Evolutionary conservation across 148 eudicot genomes (phyloP).

Genomic region (Arbutus unedo): DNA sequence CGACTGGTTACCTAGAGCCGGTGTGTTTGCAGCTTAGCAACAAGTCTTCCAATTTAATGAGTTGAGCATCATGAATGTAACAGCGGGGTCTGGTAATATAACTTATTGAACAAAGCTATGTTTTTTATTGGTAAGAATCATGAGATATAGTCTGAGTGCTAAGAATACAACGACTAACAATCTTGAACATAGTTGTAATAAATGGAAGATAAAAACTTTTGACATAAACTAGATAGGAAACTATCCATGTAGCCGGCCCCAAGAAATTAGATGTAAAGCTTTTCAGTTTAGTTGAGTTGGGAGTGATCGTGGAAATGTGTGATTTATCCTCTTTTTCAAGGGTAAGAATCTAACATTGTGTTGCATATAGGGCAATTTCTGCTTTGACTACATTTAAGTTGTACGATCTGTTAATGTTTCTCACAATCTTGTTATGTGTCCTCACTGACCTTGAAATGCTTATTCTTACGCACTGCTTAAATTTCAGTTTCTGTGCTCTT

Average conservation of each 20-base stretch:
- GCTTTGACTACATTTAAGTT: background rate
- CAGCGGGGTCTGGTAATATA: background rate
- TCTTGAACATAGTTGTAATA: background rate
- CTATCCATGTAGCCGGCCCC: background rate
- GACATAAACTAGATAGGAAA: background rate
- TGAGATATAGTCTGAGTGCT: background rate
- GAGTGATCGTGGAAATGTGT: background rate
- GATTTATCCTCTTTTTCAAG: background rate
- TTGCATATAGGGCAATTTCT: background rate
- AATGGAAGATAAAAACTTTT: background rate
- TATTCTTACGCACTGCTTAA: background rate
- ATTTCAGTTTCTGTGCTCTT: background rate
- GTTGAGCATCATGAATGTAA: background rate
- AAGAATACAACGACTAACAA: background rate
- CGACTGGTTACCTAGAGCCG: background rate
- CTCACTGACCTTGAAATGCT: background rate
- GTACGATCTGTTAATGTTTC: background rate
- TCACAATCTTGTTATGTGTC: background rate
- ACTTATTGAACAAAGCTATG: background rate
- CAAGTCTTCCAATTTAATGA: background rate
- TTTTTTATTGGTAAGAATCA: background rate
- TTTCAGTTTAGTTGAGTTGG: background rate
- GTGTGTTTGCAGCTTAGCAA: background rate
- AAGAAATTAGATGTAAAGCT: background rate
- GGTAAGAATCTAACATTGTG: background rate